Conservation (phyloP, 2,329 filamentous ascomycete genomes). For the Alternaria sp. region DNA sequence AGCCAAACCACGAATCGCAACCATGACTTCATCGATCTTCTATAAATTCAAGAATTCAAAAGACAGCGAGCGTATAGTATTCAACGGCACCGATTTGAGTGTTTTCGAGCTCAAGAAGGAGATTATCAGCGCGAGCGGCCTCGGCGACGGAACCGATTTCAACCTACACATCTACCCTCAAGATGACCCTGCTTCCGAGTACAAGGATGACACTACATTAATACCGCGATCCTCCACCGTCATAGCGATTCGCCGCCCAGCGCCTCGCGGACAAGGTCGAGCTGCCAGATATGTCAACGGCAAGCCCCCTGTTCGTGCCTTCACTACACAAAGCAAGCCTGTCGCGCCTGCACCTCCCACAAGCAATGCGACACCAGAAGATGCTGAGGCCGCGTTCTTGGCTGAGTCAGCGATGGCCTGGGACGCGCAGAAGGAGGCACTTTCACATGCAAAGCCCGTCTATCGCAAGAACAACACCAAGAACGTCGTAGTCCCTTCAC, state of each 20-base stretch:
- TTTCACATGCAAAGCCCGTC: conserved; percentile 71
- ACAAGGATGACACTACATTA: conserved; percentile 97
- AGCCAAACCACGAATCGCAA: conserved; percentile 50
- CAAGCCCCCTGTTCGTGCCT: conserved; percentile 86
- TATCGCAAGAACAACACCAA: conserved; percentile 60
- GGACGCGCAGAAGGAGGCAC: conserved; percentile 90
- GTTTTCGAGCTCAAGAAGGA: conserved; percentile 99
- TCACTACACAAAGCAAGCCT: conserved; percentile 73
- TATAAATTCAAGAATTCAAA: conserved; percentile 99
- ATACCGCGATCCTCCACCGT: conserved; percentile 95
- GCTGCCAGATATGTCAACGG: conserved; percentile 96
- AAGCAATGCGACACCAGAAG: conserved; percentile 81
- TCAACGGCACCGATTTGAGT: conserved; percentile 96
- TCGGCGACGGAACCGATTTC: conserved; percentile 96
- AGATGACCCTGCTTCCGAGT: conserved; percentile 85
- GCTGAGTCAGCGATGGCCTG: conserved; percentile 89
- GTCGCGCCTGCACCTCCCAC: conserved; percentile 57
- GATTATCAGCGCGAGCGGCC: conserved; percentile 91
- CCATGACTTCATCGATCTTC: conserved; percentile 95
- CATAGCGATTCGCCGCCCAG: conserved; percentile 85
- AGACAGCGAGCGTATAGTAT: conserved; percentile 91
- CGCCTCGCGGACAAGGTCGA: conserved; percentile 84
- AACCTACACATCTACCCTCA: conserved; percentile 94
- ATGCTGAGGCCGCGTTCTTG: conserved; percentile 92
- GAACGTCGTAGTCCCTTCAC: conserved; percentile 81